phyloP scores from a whole-genome alignment of 768 basidiomycete genomes.

The Amyloporia xantha region DNA sequence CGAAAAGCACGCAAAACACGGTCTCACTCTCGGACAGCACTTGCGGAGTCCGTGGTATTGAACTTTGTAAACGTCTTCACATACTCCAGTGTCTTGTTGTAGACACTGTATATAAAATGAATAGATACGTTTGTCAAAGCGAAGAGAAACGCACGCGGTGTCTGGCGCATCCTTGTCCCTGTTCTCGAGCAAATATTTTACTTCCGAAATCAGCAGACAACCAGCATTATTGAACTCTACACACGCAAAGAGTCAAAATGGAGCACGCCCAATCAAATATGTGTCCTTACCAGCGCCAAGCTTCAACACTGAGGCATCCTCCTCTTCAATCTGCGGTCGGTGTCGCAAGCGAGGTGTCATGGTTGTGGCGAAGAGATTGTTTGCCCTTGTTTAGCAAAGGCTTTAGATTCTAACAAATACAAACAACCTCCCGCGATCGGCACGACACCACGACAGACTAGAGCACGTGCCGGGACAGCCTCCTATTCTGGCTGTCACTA shows the following conservation, averaged over 20 bases:
- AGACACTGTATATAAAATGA: constrained; percentile 56
- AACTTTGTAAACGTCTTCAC: constrained; percentile 90
- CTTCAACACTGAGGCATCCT: constrained; percentile 80
- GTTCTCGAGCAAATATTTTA: constrained; percentile 85
- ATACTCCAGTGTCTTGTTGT: constrained; percentile 89
- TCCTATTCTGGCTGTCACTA: constrained; percentile 2
- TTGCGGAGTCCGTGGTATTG: constrained; percentile 76
- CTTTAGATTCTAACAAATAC: constrained; percentile 23
- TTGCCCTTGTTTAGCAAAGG: constrained; percentile 25
- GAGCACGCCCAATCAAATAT: not conserved
- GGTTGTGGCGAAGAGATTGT: constrained; percentile 7
- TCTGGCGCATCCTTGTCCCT: constrained; percentile 84
- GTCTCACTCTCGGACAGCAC: constrained; percentile 79
- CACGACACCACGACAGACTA: not conserved
- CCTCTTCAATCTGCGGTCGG: constrained; percentile 72
- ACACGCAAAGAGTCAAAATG: not conserved
- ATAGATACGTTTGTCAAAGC: not conserved
- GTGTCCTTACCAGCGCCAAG: constrained; percentile 57
- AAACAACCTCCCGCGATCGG: constrained; percentile 12
- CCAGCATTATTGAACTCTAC: constrained; percentile 91
- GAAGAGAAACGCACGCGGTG: constrained; percentile 69
- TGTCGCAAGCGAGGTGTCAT: constrained; percentile 49
- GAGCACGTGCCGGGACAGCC: constrained; percentile 2
- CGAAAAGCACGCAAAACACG: not conserved
- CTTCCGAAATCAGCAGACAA: constrained; percentile 87